Conservation (phyloP, 2,329 filamentous ascomycete species). For the Fusarium sterilihyphosum region DNA sequence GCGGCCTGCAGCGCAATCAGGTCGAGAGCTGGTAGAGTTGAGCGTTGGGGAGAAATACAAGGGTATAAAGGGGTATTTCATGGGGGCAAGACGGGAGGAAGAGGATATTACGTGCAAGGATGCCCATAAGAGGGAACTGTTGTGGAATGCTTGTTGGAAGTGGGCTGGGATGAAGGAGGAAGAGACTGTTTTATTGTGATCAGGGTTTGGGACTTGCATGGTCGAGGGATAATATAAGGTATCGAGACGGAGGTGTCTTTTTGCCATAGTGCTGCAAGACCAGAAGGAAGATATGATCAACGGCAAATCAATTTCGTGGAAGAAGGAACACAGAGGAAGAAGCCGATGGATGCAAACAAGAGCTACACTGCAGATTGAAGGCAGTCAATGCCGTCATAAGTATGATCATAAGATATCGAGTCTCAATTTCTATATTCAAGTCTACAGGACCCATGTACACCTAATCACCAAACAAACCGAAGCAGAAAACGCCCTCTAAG, state of each 20-base stretch:
- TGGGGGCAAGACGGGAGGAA: not conserved
- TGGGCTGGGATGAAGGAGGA: constrained; percentile 17
- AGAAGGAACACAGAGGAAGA: not conserved
- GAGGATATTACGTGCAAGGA: constrained; percentile 8
- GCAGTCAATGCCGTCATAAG: too few species aligned
- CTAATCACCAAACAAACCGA: not conserved
- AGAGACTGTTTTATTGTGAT: constrained; percentile 16
- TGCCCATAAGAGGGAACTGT: not conserved
- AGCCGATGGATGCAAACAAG: too few species aligned
- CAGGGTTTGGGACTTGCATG: not conserved
- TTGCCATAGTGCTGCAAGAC: not conserved
- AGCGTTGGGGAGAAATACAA: constrained; percentile 16
- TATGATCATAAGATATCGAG: not conserved
- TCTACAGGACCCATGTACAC: not conserved
- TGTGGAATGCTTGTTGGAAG: constrained; percentile 35
- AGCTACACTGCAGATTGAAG: too few species aligned
- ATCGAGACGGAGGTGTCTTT: not conserved
- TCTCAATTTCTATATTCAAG: not conserved
- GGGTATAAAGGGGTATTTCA: constrained; percentile 13
- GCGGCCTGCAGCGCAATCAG: constrained; percentile 21
- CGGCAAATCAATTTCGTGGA: not conserved
- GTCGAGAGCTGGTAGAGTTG: constrained; percentile 22
- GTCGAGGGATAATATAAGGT: not conserved
- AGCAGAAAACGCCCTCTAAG: not conserved
- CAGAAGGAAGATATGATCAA: not conserved